phyloP scores from a whole-genome alignment of 2,329 filamentous ascomycete species.

The Arachnomyces sp. region DNA sequence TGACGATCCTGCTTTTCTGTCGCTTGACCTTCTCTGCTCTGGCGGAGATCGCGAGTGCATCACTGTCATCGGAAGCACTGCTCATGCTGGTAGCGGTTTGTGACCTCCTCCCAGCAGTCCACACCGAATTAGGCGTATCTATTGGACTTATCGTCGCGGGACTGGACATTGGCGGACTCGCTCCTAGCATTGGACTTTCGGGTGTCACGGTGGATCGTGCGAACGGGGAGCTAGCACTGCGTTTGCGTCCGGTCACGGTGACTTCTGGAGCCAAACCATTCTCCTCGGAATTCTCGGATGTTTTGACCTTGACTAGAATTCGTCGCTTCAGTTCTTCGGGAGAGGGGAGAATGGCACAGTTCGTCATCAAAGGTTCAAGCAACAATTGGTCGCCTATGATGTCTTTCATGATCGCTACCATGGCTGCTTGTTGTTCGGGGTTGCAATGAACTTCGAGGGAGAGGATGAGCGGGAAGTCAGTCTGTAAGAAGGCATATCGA shows the following conservation, averaged over 20 bases:
- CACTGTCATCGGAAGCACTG: constrained; percentile 70
- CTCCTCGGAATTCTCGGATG: constrained; percentile 53
- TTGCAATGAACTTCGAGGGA: constrained; percentile 95
- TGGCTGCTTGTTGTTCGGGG: constrained; percentile 69
- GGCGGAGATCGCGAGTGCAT: constrained; percentile 47
- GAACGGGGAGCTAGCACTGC: constrained; percentile 73
- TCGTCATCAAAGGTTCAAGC: constrained; percentile 63
- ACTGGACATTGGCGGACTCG: constrained; percentile 45
- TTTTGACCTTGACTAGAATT: constrained; percentile 92
- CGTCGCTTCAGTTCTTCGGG: constrained; percentile 77
- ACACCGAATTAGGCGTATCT: constrained; percentile 36
- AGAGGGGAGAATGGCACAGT: constrained; percentile 64
- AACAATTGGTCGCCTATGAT: constrained; percentile 76
- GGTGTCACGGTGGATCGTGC: constrained; percentile 50
- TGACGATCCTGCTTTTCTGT: constrained; percentile 73
- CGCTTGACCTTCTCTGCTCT: constrained; percentile 56
- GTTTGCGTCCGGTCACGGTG: constrained; percentile 36
- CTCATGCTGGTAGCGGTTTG: constrained; percentile 48
- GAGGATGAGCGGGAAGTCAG: constrained; percentile 83
- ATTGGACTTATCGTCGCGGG: constrained; percentile 47
- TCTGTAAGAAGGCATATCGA: constrained; percentile 84
- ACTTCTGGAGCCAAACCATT: constrained; percentile 46
- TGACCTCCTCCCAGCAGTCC: constrained; percentile 46
- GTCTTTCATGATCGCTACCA: constrained; percentile 83
- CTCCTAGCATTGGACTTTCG: constrained; percentile 49